A percentile compares a stretch with the other conserved stretches of the same genome.
Conservation (phyloP, 192 early-diverging fungal species). For the Mortierella hygrophila region DNA sequence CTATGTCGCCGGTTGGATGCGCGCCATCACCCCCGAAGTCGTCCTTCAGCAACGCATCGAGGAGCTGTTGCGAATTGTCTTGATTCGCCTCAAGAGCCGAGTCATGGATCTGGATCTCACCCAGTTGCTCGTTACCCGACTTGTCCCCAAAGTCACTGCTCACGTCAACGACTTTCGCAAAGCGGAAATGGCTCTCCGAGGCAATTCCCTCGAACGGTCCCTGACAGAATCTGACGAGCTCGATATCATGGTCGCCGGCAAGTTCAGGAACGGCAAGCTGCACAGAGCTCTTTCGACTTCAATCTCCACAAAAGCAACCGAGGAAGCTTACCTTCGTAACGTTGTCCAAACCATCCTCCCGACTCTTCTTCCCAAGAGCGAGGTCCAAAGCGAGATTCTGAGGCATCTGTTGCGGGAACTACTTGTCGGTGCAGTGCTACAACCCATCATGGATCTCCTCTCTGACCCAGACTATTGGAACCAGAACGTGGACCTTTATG, state of each 20-base stretch:
- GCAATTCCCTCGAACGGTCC: constrained; percentile 60
- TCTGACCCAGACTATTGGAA: constrained; percentile 93
- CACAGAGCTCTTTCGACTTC: constrained; percentile 71
- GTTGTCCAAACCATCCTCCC: constrained; percentile 74
- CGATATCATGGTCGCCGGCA: constrained; percentile 67
- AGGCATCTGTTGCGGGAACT: constrained; percentile 81
- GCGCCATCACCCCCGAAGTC: constrained; percentile 59
- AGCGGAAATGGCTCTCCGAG: constrained; percentile 69
- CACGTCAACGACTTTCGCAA: constrained; percentile 76
- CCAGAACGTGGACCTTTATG: constrained; percentile 78
- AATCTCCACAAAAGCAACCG: constrained; percentile 57
- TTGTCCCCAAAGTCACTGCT: constrained; percentile 78
- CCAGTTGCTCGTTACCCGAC: constrained; percentile 67
- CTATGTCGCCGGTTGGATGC: constrained; percentile 72
- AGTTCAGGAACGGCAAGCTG: constrained; percentile 68
- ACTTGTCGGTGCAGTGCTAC: constrained; percentile 74
- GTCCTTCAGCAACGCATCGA: constrained; percentile 65
- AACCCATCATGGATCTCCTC: constrained; percentile 74
- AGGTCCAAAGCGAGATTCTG: constrained; percentile 70
- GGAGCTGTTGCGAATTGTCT: constrained; percentile 57
- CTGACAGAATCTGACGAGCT: constrained; percentile 66
- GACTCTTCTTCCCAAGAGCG: constrained; percentile 69
- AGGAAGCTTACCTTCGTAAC: constrained; percentile 73
- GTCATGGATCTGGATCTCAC: constrained; percentile 70
- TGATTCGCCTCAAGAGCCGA: constrained; percentile 53